These are phyloP conservation scores for Paraphaeosphaeria minitans DNA, from an alignment of 2,329 filamentous ascomycete genomes.

Conservation along the genomic window DNA sequence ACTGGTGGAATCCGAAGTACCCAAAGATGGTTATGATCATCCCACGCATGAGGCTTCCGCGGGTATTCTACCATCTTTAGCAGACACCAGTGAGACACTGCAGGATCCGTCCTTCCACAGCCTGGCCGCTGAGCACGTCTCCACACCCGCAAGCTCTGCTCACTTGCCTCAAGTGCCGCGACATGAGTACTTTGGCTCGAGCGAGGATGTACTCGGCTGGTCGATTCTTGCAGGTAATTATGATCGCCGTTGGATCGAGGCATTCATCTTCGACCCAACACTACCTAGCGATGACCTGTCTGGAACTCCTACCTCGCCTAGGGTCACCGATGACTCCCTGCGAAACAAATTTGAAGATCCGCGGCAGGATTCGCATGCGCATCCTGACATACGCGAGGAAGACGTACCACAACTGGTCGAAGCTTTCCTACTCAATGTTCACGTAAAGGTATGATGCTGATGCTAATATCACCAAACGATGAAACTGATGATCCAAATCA, in stretches of 20 bases:
- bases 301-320: neutral
- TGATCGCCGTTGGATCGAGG: constrained; percentile 20
- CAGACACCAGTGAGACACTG: neutral
- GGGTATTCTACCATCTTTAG: neutral
- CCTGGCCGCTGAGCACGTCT: neutral
- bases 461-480: too few species aligned
- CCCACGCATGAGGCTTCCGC: neutral
- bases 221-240: constrained; percentile 34
- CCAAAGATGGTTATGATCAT: constrained; percentile 1
- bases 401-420: constrained; percentile 34
- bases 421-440: constrained; percentile 37
- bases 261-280: constrained; percentile 20
- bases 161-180: constrained; percentile 1
- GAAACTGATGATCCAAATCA: too few species aligned
- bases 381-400: constrained; percentile 30
- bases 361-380: constrained; percentile 2
- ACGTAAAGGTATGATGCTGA: constrained; percentile 26
- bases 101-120: neutral
- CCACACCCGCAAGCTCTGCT: neutral
- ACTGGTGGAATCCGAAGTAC: constrained; percentile 5
- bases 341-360: constrained; percentile 7
- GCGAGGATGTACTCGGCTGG: constrained; percentile 38
- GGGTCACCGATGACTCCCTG: neutral
- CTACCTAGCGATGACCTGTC: neutral
- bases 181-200: constrained; percentile 1